Conservation (phyloP, 495 filamentous ascomycete genomes). For the Penicillium alfredii region DNA sequence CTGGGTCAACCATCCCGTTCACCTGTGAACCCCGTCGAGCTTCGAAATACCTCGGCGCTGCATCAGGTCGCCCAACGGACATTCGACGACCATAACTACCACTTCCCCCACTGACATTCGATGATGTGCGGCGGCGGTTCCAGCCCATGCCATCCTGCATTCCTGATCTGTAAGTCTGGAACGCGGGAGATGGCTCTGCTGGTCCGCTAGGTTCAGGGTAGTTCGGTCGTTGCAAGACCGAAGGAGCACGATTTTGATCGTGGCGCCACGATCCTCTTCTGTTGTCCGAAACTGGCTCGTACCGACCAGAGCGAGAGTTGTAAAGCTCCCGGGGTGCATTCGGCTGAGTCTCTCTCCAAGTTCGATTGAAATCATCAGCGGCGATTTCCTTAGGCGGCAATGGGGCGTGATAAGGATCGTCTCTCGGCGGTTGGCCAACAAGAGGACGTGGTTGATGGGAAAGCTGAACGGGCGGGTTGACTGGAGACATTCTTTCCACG, state of each 20-base stretch:
- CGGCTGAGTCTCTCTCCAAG: constrained; percentile 67
- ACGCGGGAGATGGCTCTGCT: constrained; percentile 89
- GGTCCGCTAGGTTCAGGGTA: constrained; percentile 56
- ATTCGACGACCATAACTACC: constrained; percentile 56
- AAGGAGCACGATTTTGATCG: constrained; percentile 64
- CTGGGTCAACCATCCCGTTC: constrained; percentile 34
- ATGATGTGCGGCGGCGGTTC: constrained; percentile 79
- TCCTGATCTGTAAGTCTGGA: constrained; percentile 70
- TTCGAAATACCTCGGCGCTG: constrained; percentile 41
- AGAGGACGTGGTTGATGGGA: constrained; percentile 23
- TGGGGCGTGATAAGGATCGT: constrained; percentile 27
- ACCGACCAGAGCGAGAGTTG: constrained; percentile 89
- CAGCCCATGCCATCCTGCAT: constrained; percentile 62
- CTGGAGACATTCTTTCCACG: constrained; percentile 71
- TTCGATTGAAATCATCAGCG: constrained; percentile 88
- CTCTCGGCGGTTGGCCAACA: constrained; percentile 27
- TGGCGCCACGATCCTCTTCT: constrained; percentile 63
- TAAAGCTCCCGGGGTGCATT: constrained; percentile 70
- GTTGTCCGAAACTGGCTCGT: constrained; percentile 78
- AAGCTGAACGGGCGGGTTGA: constrained; percentile 43
- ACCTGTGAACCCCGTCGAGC: constrained; percentile 41
- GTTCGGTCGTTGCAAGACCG: constrained; percentile 69
- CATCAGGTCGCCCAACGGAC: constrained; percentile 48
- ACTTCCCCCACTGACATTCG: constrained; percentile 90
- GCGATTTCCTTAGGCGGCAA: constrained; percentile 73